Evolutionary conservation across 441 rosid genomes (phyloP), one percentile per base, ranked within the genome.

Genomic region (Codiaeum variegatum): DNA sequence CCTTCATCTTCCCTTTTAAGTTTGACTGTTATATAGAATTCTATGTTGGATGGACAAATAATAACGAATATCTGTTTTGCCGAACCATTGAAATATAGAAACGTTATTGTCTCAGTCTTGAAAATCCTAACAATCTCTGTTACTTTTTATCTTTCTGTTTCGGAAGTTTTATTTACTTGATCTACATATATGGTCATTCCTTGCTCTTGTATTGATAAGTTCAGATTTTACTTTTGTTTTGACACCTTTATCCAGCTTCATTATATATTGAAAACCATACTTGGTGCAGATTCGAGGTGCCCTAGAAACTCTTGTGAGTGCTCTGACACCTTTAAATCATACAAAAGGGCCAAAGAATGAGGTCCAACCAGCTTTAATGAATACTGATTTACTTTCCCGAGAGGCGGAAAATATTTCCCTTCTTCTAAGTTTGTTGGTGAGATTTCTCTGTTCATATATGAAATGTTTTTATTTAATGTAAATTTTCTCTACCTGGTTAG

Each of bases 341-440:
- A 89, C 77, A 61, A 95, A 83, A 83, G 97, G 87, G 66, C 86
- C 82, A 61, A 85, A 86, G 67, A 87, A 87, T 73, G 97, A 89
- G 86, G 87, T 85, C 70, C 94, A 89, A 68, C 92, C 99, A 70
- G 92, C 98, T 82, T 82, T 88, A 74, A 95, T 91, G 98, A 95
- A 95, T 80, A 86, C 98, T 6, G 98, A 95, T 88, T 84, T 93
- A 80, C 93, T 95, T 71, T 90, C 99, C 44, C 88, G 85, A 81
- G 99, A 95, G 78, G 89, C 91, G 40, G 99, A 95, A 72, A 90
- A 90, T 80, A 90, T 95, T 68, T 91, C 98, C 56, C 95, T 95
- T 78, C 92, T 95, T 67, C 86, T 95, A 70, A 88, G 93, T 80
- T 85, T 95, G 86, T 82, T 95, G 96, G 99, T 95, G 78, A 88